Evolutionary conservation across 179 eudicot genomes (phyloP), one percentile per base, ranked within the genome.

Genomic region (Beta corolliflora): DNA sequence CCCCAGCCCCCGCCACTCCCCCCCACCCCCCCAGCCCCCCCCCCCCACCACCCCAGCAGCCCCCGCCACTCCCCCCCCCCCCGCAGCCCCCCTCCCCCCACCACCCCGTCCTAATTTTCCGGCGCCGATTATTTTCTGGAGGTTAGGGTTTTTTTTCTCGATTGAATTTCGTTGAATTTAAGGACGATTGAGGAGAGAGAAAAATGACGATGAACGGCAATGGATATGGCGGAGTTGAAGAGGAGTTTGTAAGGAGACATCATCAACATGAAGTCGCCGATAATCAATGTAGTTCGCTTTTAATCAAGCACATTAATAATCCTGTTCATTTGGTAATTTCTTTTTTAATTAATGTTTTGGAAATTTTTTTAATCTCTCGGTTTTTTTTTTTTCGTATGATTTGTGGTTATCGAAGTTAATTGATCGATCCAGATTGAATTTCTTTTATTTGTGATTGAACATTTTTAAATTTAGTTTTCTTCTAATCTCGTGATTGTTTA

Each of bases 301-400:
- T n/a, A n/a, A n/a, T n/a, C n/a, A n/a, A n/a, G n/a, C n/a, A n/a
- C n/a, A n/a, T 88, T 52, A 85, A 83, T 73, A 87, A 88, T 75
- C 90, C 90, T 81, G 68, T 88, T 85, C 88, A 88, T 77, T 79
- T 85, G 72, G 90, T 88, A 83, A 48, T 19, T 7, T 79, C 25
- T 67, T 21, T 54, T n/a, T n/a, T n/a, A n/a, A 21, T 19, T 58
- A 50, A 9, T 70, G 48, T 36, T 76, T 29, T 70, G 52, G 19
- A 45, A 18, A 18, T 8, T 63, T 9, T 75, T 18, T 60, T 63
- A 18, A 8, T 63, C 4, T 63, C 9, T 50, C 9, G n/a, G 75
- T 55, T 68, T 50, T 10, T 58, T 76, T 41, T n/a, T 23, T 50
- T 9, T 75, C 15, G 3, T 80, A 11, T 59, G 52, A 15, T 21